A percentile compares a stretch with the other conserved stretches of the same genome.
phyloP scores from a whole-genome alignment of 2,329 filamentous ascomycete genomes.

The Fusarium sp. region DNA sequence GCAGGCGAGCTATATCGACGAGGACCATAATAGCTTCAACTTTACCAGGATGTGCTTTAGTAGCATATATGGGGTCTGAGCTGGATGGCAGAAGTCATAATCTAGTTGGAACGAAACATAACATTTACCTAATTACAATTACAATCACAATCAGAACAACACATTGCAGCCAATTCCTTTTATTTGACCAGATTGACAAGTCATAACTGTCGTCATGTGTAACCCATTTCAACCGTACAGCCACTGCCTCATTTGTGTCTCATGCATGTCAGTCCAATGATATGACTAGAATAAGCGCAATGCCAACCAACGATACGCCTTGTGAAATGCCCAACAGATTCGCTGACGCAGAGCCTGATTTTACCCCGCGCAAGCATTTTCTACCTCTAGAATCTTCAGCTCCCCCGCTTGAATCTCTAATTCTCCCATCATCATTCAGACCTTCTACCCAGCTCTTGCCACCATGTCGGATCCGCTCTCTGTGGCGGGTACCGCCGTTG shows the following conservation, averaged over 20 bases:
- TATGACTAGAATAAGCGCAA: background rate
- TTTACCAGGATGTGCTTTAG: conserved; percentile 17
- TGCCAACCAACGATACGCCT: background rate
- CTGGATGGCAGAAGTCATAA: rapidly evolving
- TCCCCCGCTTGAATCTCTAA: no score
- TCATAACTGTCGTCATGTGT: background rate
- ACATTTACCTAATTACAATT: background rate
- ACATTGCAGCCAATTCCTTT: rapidly evolving
- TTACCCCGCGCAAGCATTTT: background rate
- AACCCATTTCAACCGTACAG: background rate
- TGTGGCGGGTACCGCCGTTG: background rate
- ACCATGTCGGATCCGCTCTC: conserved; percentile 1
- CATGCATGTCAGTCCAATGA: background rate
- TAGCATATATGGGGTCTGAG: background rate
- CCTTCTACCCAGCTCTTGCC: no score
- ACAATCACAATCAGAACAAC: rapidly evolving
- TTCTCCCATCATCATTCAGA: no score
- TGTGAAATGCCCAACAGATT: rapidly evolving
- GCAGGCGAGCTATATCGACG: background rate
- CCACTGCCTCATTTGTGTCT: background rate
- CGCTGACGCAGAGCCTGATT: background rate
- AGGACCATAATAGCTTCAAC: background rate
- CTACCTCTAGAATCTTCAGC: no score
- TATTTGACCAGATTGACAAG: rapidly evolving
- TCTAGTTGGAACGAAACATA: no score